Evolutionary conservation across 331 rosid species (phyloP).

Genomic region (Acacia pycnantha): DNA sequence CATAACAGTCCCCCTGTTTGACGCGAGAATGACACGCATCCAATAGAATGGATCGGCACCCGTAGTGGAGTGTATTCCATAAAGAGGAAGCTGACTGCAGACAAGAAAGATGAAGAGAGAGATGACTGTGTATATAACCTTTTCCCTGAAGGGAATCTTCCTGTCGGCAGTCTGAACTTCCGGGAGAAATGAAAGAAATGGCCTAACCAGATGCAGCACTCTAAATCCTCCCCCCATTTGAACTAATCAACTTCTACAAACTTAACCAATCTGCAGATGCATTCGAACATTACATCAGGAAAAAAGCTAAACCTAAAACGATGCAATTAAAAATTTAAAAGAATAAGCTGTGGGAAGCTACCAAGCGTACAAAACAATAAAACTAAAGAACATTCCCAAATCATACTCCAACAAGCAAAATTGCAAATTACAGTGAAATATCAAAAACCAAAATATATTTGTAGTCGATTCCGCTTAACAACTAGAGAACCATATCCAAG

Average conservation of each 20-base stretch:
- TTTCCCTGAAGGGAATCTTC: conserved; percentile 46
- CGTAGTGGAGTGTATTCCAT: conserved; percentile 52
- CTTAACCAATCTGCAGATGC: background rate
- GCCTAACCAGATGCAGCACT: conserved; percentile 48
- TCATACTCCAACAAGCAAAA: background rate
- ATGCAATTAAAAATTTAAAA: background rate
- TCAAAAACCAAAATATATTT: background rate
- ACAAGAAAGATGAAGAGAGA: conserved; percentile 47
- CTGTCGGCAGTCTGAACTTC: conserved; percentile 49
- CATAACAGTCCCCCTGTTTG: conserved; percentile 62
- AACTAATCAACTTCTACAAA: background rate
- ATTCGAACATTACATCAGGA: background rate
- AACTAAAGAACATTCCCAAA: background rate
- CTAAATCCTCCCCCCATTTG: conserved; percentile 51
- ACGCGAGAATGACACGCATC: conserved; percentile 55
- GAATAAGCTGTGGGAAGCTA: background rate
- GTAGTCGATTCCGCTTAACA: background rate
- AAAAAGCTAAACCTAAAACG: background rate
- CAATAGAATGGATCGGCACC: conserved; percentile 59
- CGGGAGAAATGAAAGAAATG: conserved; percentile 46
- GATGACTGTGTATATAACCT: conserved; percentile 43
- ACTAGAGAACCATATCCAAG: background rate
- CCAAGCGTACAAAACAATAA: background rate
- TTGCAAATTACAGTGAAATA: background rate
- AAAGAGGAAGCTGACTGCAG: conserved; percentile 59